Percentiles rank a stretch among this genome's conserved stretches.
Evolutionary conservation across 805 yeast genomes (phyloP).

Genomic region (Pichia kluyveri): DNA sequence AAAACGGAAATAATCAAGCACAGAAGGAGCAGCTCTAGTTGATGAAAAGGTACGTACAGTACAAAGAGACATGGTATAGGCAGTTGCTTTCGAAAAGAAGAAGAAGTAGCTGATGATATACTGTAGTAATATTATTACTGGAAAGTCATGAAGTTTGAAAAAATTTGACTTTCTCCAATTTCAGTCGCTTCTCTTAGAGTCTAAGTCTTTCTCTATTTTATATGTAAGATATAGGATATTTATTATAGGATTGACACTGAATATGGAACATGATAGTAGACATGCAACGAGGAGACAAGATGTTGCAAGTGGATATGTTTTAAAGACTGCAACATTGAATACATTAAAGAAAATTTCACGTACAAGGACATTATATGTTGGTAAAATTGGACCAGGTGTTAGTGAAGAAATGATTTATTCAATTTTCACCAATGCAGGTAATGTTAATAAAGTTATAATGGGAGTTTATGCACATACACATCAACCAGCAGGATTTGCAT

Average conservation of each 20-base stretch:
- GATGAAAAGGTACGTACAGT: constrained; percentile 11
- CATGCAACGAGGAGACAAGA: constrained; percentile 64
- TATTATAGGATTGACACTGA: too few relatives aligned
- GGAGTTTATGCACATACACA: constrained; percentile 85
- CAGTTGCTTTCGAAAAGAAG: too few relatives aligned
- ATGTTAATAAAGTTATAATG: constrained; percentile 76
- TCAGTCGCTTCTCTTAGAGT: too few relatives aligned
- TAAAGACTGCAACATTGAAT: constrained; percentile 57
- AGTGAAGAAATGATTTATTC: constrained; percentile 93
- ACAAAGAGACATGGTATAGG: not conserved
- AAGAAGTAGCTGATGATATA: too few relatives aligned
- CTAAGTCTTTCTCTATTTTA: too few relatives aligned
- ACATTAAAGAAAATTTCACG: constrained; percentile 58
- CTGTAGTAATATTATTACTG: too few relatives aligned
- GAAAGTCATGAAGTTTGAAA: too few relatives aligned
- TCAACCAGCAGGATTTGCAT: constrained; percentile 96
- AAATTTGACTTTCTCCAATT: too few relatives aligned
- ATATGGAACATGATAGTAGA: not conserved
- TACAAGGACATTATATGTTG: constrained; percentile 74
- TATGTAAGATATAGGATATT: too few relatives aligned
- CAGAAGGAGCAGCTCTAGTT: constrained; percentile 12
- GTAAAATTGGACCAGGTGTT: constrained; percentile 81
- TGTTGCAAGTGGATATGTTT: constrained; percentile 59
- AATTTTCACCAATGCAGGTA: constrained; percentile 74
- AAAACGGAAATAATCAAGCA: constrained; percentile 26